A percentile compares a stretch with the other conserved stretches of the same genome.
Evolutionary conservation across 768 basidiomycete genomes (phyloP).

Genomic region (Leccinellum albellum): DNA sequence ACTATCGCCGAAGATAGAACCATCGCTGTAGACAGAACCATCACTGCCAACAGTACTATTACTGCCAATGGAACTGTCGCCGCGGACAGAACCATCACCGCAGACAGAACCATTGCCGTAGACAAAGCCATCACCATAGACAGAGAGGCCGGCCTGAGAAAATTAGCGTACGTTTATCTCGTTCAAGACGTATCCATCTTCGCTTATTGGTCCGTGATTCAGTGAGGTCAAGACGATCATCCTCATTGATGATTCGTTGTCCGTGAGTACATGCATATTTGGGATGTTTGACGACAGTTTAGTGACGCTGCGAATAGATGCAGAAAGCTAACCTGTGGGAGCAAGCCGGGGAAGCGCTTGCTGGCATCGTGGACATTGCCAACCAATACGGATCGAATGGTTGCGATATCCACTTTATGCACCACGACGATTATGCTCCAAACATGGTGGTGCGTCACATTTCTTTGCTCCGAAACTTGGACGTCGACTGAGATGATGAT

Average conservation of each 20-base stretch:
- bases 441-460: slow-evolving; percentile 21
- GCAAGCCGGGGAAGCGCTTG: slow-evolving; percentile 39
- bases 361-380: slow-evolving; percentile 37
- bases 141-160: slow-evolving; percentile 19
- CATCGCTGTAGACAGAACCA: no score
- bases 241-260: slow-evolving; percentile 40
- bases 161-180: slow-evolving; percentile 25
- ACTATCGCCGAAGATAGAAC: no score
- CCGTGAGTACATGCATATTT: slow-evolving; percentile 19
- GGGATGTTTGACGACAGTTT: no score
- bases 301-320: slow-evolving; percentile 31
- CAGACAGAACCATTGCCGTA: no score
- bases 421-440: slow-evolving; percentile 28
- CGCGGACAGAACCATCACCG: no score
- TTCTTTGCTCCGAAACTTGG: background rate
- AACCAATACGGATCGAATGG: slow-evolving; percentile 37
- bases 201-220: background rate
- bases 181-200: background rate
- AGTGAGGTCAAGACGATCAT: slow-evolving; percentile 42
- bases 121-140: slow-evolving; percentile 5
- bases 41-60: no score
- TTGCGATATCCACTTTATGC: slow-evolving; percentile 42
- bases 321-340: slow-evolving; percentile 37
- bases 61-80: no score
- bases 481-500: background rate